phyloP scores from a whole-genome alignment of 2,329 filamentous ascomycete species.

The Colletotrichum aenigma region DNA sequence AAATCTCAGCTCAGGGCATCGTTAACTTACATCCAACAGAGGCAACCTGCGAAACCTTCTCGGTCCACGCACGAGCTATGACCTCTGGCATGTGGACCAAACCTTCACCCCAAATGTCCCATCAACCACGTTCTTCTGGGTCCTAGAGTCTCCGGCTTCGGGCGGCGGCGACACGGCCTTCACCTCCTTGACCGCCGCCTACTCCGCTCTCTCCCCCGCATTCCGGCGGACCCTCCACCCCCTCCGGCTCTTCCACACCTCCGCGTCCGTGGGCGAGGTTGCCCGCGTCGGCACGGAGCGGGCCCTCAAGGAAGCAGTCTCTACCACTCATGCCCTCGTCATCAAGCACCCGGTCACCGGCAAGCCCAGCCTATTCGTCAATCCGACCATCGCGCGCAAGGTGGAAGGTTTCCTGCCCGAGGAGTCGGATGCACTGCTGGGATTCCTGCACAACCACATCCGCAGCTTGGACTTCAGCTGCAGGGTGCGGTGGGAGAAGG shows the following conservation, averaged over 20 bases:
- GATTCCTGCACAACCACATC: constrained; percentile 32
- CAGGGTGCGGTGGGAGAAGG: constrained; percentile 31
- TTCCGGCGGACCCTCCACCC: constrained; percentile 21
- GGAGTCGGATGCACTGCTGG: constrained; percentile 30
- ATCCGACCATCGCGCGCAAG: constrained; percentile 31
- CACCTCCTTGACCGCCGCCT: constrained; percentile 31
- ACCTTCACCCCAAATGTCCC: constrained; percentile 34
- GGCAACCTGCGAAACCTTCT: constrained; percentile 31
- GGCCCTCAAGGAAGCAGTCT: constrained; percentile 30
- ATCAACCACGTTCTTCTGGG: constrained; percentile 36
- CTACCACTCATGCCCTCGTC: constrained; percentile 29
- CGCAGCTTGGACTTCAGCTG: constrained; percentile 33
- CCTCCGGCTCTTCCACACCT: constrained; percentile 22
- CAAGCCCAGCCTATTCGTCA: constrained; percentile 29
- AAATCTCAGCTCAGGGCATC: neutral
- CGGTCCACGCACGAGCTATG: constrained; percentile 28
- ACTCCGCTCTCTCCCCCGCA: constrained; percentile 30
- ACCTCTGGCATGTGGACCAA: constrained; percentile 37
- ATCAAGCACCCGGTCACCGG: constrained; percentile 32
- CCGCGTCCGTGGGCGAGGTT: constrained; percentile 32
- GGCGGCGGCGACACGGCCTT: constrained; percentile 33
- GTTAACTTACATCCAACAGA: neutral
- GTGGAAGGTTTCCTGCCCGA: constrained; percentile 32
- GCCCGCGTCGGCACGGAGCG: constrained; percentile 29
- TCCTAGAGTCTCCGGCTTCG: constrained; percentile 29